Conservation (phyloP, 495 filamentous ascomycete species). For the Penicillium manginii region DNA sequence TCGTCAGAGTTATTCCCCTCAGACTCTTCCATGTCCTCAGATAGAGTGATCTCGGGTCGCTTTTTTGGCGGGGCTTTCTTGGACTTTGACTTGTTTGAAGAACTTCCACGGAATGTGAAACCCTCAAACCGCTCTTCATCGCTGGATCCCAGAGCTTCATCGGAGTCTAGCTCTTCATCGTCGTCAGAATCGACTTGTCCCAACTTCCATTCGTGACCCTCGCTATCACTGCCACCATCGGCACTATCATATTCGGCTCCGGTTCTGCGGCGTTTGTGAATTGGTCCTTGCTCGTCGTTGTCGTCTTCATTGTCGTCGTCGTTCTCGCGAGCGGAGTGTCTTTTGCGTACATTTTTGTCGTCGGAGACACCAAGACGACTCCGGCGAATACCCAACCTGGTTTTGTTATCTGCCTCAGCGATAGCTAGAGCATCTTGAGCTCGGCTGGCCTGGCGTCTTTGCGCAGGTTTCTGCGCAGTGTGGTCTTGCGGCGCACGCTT, state of each 20-base stretch:
- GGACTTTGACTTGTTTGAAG: conserved; percentile 41
- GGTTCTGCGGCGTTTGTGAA: conserved; percentile 49
- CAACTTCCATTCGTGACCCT: conserved; percentile 86
- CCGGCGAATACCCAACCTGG: conserved; percentile 52
- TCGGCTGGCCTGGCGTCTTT: conserved; percentile 58
- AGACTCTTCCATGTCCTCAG: conserved; percentile 58
- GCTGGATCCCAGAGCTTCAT: conserved; percentile 90
- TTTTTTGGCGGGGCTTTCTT: conserved; percentile 33
- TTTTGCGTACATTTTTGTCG: conserved; percentile 51
- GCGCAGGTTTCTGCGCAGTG: conserved; percentile 43
- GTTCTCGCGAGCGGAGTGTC: conserved; percentile 34
- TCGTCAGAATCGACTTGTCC: conserved; percentile 76
- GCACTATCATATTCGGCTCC: conserved; percentile 46
- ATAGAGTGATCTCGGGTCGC: conserved; percentile 53
- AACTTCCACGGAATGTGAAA: conserved; percentile 73
- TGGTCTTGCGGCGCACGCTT: conserved; percentile 52
- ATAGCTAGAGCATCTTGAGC: conserved; percentile 84
- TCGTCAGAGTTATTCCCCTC: conserved; percentile 46
- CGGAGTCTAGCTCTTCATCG: conserved; percentile 85
- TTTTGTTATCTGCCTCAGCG: conserved; percentile 65
- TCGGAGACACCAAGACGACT: conserved; percentile 63
- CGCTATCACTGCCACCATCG: conserved; percentile 75
- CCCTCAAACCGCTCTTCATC: conserved; percentile 83
- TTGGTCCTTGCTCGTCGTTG: conserved; percentile 56
- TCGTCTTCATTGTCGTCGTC: conserved; percentile 50